phyloP scores from a whole-genome alignment of 192 early-diverging fungal species.

The Haplosporangium gracile region DNA sequence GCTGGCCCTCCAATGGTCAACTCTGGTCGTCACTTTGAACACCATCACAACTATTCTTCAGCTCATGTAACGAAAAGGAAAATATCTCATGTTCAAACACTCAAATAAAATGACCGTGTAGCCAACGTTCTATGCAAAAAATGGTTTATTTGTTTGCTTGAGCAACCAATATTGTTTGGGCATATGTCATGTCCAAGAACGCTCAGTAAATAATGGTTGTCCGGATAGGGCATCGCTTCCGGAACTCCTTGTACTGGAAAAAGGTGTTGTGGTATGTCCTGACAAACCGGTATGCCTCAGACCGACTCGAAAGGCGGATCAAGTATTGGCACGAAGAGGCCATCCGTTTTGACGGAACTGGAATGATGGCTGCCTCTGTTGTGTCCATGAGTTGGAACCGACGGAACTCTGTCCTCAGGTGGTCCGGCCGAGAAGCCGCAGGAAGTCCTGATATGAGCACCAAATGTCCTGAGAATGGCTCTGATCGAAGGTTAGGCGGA shows the following conservation, averaged over 20 bases:
- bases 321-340: slow-evolving; percentile 38
- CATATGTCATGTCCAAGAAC: neutral
- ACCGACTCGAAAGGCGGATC: slow-evolving; percentile 49
- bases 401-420: slow-evolving; percentile 46
- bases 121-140: neutral
- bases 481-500: slow-evolving; percentile 21
- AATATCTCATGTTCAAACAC: no score
- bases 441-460: slow-evolving; percentile 50
- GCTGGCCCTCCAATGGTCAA: neutral
- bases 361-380: slow-evolving; percentile 48
- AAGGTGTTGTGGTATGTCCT: slow-evolving; percentile 55
- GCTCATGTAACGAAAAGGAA: neutral
- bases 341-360: slow-evolving; percentile 32
- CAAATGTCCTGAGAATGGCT: slow-evolving; percentile 42
- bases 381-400: slow-evolving; percentile 55
- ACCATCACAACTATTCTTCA: neutral
- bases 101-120: no score
- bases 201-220: slow-evolving; percentile 36
- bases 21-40: neutral
- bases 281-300: slow-evolving; percentile 50
- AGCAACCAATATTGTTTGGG: neutral
- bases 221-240: slow-evolving; percentile 42
- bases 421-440: slow-evolving; percentile 35
- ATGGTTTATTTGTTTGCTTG: neutral
- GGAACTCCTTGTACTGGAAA: slow-evolving; percentile 36